Evolutionary conservation across 208 protist species (phyloP), one percentile per base, ranked within the genome.

Genomic region (Leishmania braziliensis): DNA sequence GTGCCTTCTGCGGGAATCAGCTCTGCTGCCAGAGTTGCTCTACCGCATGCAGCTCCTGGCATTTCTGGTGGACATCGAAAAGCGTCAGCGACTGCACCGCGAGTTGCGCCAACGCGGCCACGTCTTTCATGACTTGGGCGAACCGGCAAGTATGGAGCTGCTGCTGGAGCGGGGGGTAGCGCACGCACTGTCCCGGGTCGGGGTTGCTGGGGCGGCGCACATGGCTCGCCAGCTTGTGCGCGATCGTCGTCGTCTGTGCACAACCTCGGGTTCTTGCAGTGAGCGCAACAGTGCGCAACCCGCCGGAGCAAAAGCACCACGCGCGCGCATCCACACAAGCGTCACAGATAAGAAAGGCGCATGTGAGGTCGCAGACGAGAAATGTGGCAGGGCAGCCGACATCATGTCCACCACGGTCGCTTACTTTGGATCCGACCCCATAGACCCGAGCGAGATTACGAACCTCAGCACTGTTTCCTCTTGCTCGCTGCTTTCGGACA

Each of bases 1-100:
- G 26, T 94, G 89, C 80, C 84, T 97, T 33, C 86, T 88, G 48
- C 89, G 89, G 5, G 94, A 97, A 76, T 79, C 78, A 12, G 76
- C 80, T 0, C 81, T 95, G n/a, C 80, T 97, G 66, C 89, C 90
- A 0, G 90, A 92, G 74, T 84, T 97, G 26, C 81, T 87, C 29
- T 86, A 92, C 48, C 91, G 94, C 23, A 86, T 89, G 80, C 88
- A 90, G 18, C 87, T 96, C 43, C 77, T 91, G 6, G 68, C 79
- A 8, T 93, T 95, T 68, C 84, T 96, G 5, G 78, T 53, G 1
- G 84, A 94, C 33, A 84, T 94, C 29, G 89, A 95, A 65, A 76
- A 79, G 29, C 71, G 87, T n/a, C 82, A 91, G 63, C 62, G 76
- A 23, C 29, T 96, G 71, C 88, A 95, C 75, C 77, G 77, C 50